These are phyloP conservation scores for Esteya vermicola DNA, from an alignment of 2,329 filamentous ascomycete species.

Conservation along the genomic window DNA sequence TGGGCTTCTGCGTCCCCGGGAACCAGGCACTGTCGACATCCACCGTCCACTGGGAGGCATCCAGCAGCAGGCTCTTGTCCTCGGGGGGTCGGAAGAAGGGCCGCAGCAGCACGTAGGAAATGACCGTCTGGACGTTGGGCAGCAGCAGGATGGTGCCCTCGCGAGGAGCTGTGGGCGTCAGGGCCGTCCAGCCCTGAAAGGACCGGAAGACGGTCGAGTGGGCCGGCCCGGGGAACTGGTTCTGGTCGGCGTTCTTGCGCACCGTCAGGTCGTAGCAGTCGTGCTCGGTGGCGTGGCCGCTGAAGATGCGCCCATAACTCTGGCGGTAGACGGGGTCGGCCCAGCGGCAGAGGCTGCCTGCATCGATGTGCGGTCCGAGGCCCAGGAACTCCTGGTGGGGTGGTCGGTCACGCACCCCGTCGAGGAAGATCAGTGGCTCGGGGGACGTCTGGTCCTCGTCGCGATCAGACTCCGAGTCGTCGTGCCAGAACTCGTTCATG, in stretches of 20 bases:
- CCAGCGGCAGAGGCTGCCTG: slow-evolving; percentile 27
- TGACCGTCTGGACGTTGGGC: slow-evolving; percentile 20
- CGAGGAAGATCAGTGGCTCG: slow-evolving; percentile 24
- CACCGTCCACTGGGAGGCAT: slow-evolving; percentile 22
- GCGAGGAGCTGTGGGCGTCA: slow-evolving; percentile 18
- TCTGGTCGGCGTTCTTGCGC: slow-evolving; percentile 20
- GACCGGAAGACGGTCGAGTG: slow-evolving; percentile 23
- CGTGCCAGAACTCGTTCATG: slow-evolving; percentile 9
- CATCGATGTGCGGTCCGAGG: slow-evolving; percentile 28
- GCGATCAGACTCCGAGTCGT: neutral
- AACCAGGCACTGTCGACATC: slow-evolving; percentile 18
- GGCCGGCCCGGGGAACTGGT: slow-evolving; percentile 19
- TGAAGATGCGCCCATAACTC: slow-evolving; percentile 22
- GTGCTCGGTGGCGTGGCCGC: slow-evolving; percentile 20
- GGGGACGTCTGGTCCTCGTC: slow-evolving; percentile 15
- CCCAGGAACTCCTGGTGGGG: slow-evolving; percentile 23
- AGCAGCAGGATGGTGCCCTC: slow-evolving; percentile 25
- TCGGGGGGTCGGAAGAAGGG: slow-evolving; percentile 24
- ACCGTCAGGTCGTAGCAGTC: slow-evolving; percentile 22
- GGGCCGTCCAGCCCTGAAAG: slow-evolving; percentile 28
- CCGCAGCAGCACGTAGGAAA: slow-evolving; percentile 26
- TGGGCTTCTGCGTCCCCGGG: slow-evolving; percentile 22
- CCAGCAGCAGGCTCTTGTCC: slow-evolving; percentile 16
- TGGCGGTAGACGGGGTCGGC: slow-evolving; percentile 22
- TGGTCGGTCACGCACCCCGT: slow-evolving; percentile 23